Evolutionary conservation across 1,284 basidiomycete genomes (phyloP).

Genomic region (Cutaneotrichosporon curvatum): DNA sequence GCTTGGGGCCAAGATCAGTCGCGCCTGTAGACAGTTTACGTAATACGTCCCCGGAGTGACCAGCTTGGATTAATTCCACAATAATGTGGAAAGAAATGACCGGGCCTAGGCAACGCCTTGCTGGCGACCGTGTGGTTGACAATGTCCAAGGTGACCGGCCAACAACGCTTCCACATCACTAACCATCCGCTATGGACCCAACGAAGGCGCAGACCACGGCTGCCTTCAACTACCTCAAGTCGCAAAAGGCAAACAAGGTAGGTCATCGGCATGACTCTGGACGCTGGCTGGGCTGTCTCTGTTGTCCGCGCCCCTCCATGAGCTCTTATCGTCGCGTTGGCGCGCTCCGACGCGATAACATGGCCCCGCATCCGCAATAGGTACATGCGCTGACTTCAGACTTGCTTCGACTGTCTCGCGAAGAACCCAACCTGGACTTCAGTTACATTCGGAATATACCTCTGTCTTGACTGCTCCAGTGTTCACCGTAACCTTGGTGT

Average conservation of each 20-base stretch:
- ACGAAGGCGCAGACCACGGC: constrained; percentile 46
- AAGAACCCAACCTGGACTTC: constrained; percentile 98
- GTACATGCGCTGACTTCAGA: constrained; percentile 55
- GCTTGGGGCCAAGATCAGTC: too few species aligned
- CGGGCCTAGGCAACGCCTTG: too few species aligned
- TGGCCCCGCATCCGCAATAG: too few species aligned
- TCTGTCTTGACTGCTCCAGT: constrained; percentile 95
- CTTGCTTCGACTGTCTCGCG: constrained; percentile 93
- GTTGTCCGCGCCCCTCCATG: too few species aligned
- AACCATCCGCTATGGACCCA: constrained; percentile 33
- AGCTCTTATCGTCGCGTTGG: too few species aligned
- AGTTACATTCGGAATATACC: constrained; percentile 93
- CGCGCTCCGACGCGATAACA: too few species aligned
- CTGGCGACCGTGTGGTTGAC: background rate
- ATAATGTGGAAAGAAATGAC: too few species aligned
- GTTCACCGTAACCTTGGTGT: constrained; percentile 96
- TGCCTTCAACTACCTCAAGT: constrained; percentile 53
- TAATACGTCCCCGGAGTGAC: too few species aligned
- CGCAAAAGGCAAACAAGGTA: constrained; percentile 86
- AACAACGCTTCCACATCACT: background rate
- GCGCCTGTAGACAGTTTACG: too few species aligned
- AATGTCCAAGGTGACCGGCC: background rate
- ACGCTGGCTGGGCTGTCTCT: too few species aligned
- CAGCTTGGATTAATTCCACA: too few species aligned
- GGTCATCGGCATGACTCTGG: too few species aligned